Conservation (phyloP, 352 stramenopile species). For the Globisporangium sylvaticum region DNA sequence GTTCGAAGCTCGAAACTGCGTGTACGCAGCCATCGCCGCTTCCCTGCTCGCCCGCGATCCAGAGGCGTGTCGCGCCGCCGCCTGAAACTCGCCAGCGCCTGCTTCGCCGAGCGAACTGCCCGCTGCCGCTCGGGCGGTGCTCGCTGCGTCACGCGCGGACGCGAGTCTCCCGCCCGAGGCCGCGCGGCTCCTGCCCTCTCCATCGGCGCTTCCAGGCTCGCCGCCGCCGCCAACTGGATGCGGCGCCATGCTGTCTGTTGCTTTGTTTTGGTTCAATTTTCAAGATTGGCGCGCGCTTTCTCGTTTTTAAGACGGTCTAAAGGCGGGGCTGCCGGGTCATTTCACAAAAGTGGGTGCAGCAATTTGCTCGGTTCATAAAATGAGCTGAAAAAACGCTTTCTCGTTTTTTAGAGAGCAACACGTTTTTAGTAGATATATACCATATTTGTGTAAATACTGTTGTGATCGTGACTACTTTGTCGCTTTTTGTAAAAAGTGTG, state of each 20-base stretch:
- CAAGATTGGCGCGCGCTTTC: slow-evolving; percentile 1
- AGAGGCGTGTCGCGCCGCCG: not conserved
- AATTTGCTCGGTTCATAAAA: no score
- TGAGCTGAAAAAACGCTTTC: no score
- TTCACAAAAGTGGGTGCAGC: no score
- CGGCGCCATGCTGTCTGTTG: not conserved
- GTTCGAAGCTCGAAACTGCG: slow-evolving; percentile 12
- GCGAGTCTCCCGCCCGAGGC: not conserved
- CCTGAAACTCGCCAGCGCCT: not conserved
- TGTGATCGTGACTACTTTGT: no score
- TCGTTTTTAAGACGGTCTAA: not conserved
- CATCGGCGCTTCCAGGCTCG: not conserved
- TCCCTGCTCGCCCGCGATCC: slow-evolving; percentile 8
- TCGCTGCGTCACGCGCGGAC: not conserved
- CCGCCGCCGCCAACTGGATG: slow-evolving; percentile 5
- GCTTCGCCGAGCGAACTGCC: no score
- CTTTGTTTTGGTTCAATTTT: slow-evolving; percentile 1
- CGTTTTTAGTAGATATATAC: no score
- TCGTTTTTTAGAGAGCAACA: no score
- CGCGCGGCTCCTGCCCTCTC: not conserved
- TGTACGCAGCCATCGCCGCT: slow-evolving; percentile 12
- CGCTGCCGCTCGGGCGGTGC: not conserved
- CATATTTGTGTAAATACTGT: no score
- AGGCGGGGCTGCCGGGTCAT: no score
- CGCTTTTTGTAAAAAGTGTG: no score